Evolutionary conservation across 768 basidiomycete genomes (phyloP).

Genomic region (Dentipellis sp.): DNA sequence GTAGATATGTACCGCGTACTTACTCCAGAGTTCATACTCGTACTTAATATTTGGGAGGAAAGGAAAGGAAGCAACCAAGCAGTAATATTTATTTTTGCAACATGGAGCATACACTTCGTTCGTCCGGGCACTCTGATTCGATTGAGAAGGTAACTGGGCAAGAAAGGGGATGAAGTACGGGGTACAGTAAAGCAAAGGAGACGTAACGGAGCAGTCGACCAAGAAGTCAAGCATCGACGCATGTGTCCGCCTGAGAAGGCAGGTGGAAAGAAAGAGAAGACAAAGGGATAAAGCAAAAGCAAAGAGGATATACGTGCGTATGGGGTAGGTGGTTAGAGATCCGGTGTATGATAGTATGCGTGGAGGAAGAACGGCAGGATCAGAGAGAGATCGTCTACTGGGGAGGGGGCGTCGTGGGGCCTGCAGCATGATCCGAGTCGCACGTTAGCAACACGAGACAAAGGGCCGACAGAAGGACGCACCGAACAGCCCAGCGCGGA

Average conservation of each 20-base stretch:
- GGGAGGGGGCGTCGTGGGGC: constrained; percentile 22
- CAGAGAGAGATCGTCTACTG: constrained; percentile 10
- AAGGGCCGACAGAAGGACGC: constrained; percentile 8
- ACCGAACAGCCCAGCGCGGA: constrained; percentile 66
- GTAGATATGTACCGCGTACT: no score
- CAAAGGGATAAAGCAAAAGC: neutral
- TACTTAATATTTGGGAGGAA: no score
- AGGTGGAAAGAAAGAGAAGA: neutral
- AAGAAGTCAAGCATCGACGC: neutral
- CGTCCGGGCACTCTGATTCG: neutral
- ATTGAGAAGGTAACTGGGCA: neutral
- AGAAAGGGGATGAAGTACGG: neutral
- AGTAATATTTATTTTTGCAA: neutral
- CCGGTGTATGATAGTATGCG: neutral
- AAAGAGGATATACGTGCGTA: neutral
- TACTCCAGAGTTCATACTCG: no score
- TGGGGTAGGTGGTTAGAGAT: neutral
- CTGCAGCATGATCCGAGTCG: constrained; percentile 4
- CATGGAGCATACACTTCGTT: neutral
- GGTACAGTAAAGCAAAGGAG: neutral
- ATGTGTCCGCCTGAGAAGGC: no score
- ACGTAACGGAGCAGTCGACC: neutral
- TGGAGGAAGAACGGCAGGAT: neutral
- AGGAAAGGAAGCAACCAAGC: neutral
- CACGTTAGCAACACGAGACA: no score